Evolutionary conservation across 352 stramenopile genomes (phyloP).

Genomic region (Pythium angustatum): DNA sequence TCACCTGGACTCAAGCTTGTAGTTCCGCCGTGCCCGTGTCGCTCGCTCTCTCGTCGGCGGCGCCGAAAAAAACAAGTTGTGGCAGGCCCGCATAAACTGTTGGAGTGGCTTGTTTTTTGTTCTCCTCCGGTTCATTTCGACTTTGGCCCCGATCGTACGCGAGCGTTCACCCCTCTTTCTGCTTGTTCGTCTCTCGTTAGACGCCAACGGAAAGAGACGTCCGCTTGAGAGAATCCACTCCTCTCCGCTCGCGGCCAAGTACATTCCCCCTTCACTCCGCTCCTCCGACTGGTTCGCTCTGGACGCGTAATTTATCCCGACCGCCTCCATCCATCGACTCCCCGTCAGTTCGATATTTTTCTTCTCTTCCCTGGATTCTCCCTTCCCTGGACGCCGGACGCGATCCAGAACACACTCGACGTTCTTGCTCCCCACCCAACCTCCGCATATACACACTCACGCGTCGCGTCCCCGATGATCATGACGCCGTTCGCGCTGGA

Average conservation of each 20-base stretch:
- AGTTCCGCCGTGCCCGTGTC: background rate
- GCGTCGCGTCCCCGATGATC: conserved; percentile 36
- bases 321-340: conserved; percentile 6
- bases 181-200: conserved; percentile 10
- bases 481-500: conserved; percentile 35
- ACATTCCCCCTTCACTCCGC: conserved; percentile 2
- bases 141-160: conserved; percentile 16
- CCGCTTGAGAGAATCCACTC: background rate
- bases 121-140: conserved; percentile 19
- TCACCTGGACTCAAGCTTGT: conserved; percentile 10
- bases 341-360: conserved; percentile 12
- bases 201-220: conserved; percentile 2
- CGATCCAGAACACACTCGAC: conserved; percentile 2
- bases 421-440: background rate
- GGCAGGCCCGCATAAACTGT: conserved; percentile 9
- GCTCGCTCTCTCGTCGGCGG: conserved; percentile 5
- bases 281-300: background rate
- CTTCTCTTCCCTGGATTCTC: background rate
- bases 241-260: conserved; percentile 24
- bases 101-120: conserved; percentile 8
- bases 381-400: background rate
- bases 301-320: conserved; percentile 28
- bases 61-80: conserved; percentile 13
- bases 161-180: background rate
- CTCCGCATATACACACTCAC: background rate